These are phyloP conservation scores for Juglanconis oblonga DNA, from an alignment of 2,329 filamentous ascomycete genomes.

Conservation along the genomic window DNA sequence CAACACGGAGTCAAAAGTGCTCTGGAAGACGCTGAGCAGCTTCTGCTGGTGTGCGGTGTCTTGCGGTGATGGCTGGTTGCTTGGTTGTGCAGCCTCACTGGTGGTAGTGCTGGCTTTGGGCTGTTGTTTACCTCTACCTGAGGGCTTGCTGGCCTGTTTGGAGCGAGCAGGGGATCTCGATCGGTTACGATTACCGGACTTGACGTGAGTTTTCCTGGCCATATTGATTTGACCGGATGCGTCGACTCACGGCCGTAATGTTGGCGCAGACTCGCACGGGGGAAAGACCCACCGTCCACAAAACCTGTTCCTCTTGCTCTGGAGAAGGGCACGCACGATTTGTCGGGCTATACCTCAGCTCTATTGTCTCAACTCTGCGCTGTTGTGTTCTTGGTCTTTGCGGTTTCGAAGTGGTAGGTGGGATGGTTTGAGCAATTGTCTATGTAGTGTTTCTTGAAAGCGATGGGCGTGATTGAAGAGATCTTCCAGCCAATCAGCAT, in stretches of 20 bases:
- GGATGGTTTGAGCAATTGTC: too few relatives aligned
- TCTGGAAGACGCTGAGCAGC: constrained; percentile 69
- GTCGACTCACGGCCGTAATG: too few relatives aligned
- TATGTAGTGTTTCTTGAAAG: not conserved
- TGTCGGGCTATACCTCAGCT: too few relatives aligned
- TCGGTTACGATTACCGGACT: not conserved
- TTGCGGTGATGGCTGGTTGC: not conserved
- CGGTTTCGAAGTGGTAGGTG: too few relatives aligned
- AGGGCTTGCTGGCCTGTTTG: not conserved
- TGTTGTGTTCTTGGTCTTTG: too few relatives aligned
- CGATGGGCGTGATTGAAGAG: not conserved
- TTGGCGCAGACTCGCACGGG: too few relatives aligned
- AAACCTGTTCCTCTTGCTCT: too few relatives aligned
- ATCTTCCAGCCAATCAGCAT: not conserved
- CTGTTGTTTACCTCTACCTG: not conserved
- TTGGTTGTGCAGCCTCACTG: not conserved
- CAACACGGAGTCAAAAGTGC: constrained; percentile 56
- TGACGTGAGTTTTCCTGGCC: not conserved
- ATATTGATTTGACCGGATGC: not conserved
- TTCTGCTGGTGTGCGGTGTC: constrained; percentile 7
- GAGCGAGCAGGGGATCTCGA: not conserved
- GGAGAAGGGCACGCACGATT: too few relatives aligned
- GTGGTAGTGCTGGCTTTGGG: not conserved
- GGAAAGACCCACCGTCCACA: too few relatives aligned
- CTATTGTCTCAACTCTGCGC: too few relatives aligned